A percentile compares a stretch with the other conserved stretches of the same genome.
These are phyloP conservation scores for Xylariales sp. DNA, from an alignment of 2,329 filamentous ascomycete species.

Conservation along the genomic window DNA sequence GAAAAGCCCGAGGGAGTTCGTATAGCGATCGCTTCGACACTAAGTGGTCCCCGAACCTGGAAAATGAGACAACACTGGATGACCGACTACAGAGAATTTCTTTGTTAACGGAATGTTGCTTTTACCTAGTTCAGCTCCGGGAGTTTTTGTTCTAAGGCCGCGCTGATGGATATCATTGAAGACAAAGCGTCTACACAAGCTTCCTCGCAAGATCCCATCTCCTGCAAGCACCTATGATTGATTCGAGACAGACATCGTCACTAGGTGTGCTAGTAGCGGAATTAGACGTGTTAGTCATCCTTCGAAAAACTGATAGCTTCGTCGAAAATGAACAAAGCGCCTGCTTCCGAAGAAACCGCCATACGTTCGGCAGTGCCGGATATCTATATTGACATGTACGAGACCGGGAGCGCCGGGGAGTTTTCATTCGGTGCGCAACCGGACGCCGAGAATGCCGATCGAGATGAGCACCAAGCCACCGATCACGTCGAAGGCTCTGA, in stretches of 20 bases:
- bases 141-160: background rate
- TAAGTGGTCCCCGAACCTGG: no score
- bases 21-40: no score
- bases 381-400: background rate
- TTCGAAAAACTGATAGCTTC: background rate
- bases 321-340: conserved; percentile 1
- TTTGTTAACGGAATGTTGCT: conserved; percentile 8
- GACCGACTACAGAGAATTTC: background rate
- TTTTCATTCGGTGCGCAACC: conserved; percentile 32
- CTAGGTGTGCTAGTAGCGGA: background rate
- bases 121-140: conserved; percentile 1
- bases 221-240: background rate
- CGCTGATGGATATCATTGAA: background rate
- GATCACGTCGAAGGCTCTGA: conserved; percentile 8
- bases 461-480: conserved; percentile 6
- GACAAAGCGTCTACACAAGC: background rate
- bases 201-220: background rate
- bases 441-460: conserved; percentile 7
- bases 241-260: background rate
- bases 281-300: background rate
- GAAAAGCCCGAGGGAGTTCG: no score
- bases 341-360: background rate
- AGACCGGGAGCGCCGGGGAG: background rate
- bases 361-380: background rate
- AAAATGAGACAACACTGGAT: no score